Conservation (phyloP, 768 basidiomycete species). For the Lentinus tigrinus region DNA sequence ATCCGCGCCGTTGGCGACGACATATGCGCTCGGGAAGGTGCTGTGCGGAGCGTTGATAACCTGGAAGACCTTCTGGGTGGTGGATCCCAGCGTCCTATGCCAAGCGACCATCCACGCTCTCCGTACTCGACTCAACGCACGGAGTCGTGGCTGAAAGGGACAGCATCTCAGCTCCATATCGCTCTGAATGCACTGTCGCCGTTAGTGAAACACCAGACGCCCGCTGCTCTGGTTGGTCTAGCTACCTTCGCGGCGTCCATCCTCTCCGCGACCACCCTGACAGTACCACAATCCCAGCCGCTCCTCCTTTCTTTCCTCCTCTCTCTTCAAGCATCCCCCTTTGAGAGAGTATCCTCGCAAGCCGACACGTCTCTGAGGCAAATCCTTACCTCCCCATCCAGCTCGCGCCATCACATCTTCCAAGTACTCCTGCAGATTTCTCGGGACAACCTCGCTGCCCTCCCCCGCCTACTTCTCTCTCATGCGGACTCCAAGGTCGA, state of each 20-base stretch:
- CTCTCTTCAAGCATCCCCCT: constrained; percentile 62
- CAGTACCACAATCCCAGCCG: constrained; percentile 66
- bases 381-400: constrained; percentile 44
- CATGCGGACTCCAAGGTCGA: constrained; percentile 75
- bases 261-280: constrained; percentile 53
- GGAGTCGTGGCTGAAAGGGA: constrained; percentile 76
- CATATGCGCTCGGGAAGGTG: constrained; percentile 62
- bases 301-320: constrained; percentile 74
- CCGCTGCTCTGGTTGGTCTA: constrained; percentile 61
- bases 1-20: constrained; percentile 64
- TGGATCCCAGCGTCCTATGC: constrained; percentile 9
- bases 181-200: constrained; percentile 77
- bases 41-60: constrained; percentile 49
- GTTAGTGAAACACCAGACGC: constrained; percentile 69
- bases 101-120: neutral
- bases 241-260: constrained; percentile 52
- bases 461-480: constrained; percentile 71
- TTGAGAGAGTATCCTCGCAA: constrained; percentile 47
- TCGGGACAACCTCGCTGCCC: constrained; percentile 58
- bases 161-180: constrained; percentile 78
- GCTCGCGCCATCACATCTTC: constrained; percentile 44
- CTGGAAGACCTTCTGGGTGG: constrained; percentile 60
- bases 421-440: constrained; percentile 64
- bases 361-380: constrained; percentile 48
- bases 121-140: constrained; percentile 59